phyloP scores from a whole-genome alignment of 2,329 filamentous ascomycete genomes.

The Botryotinia narcissicola region DNA sequence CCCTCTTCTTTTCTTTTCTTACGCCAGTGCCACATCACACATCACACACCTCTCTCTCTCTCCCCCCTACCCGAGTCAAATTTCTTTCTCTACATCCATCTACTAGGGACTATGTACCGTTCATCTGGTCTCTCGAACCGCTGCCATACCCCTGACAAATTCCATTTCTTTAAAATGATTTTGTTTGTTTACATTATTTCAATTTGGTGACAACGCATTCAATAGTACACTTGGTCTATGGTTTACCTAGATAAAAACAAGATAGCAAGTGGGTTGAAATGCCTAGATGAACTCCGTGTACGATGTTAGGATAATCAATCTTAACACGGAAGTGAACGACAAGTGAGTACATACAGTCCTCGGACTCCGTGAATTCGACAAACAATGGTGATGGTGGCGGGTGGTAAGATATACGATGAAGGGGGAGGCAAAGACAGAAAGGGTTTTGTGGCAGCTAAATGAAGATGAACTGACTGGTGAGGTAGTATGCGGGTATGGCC shows the following conservation, averaged over 20 bases:
- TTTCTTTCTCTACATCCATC: not conserved
- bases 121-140: not conserved
- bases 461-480: not conserved
- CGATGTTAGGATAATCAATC: not conserved
- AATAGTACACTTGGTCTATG: not conserved
- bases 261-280: not conserved
- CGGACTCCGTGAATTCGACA: not conserved
- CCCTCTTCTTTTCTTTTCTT: not conserved
- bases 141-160: not conserved
- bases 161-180: not conserved
- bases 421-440: not conserved
- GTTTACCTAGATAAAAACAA: not conserved
- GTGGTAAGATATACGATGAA: not conserved
- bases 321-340: not conserved
- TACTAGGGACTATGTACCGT: not conserved
- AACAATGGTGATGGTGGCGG: not conserved
- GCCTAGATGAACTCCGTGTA: not conserved
- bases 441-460: slow-evolving; percentile 2
- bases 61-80: not conserved
- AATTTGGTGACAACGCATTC: slow-evolving; percentile 1
- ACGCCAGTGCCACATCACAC: not conserved
- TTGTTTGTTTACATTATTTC: not conserved
- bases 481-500: not conserved
- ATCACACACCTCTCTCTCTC: not conserved
- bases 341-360: not conserved